Percentiles rank a stretch among this genome's conserved stretches.
These are phyloP conservation scores for Triangularia setosa DNA, from an alignment of 2,329 filamentous ascomycete species.

Conservation along the genomic window DNA sequence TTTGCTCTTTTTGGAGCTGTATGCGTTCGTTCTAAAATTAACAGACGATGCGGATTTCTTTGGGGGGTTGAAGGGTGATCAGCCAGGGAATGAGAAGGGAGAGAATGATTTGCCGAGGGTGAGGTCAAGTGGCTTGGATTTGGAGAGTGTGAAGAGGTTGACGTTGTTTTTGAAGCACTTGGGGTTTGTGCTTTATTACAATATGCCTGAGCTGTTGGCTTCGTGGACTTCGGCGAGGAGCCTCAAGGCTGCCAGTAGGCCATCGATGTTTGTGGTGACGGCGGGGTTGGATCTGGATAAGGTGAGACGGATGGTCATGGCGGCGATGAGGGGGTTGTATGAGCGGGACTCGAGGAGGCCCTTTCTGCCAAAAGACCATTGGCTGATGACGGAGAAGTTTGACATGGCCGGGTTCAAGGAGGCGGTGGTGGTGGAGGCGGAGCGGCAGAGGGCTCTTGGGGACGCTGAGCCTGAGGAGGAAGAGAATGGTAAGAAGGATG, in stretches of 20 bases:
- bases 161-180: conserved; percentile 86
- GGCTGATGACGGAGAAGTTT: conserved; percentile 86
- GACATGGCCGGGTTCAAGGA: conserved; percentile 86
- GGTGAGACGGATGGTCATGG: conserved; percentile 74
- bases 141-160: conserved; percentile 68
- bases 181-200: conserved; percentile 84
- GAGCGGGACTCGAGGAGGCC: conserved; percentile 85
- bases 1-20: conserved; percentile 87
- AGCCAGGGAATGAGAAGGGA: conserved; percentile 24
- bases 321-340: conserved; percentile 81
- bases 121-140: conserved; percentile 62
- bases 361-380: conserved; percentile 80
- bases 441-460: conserved; percentile 63
- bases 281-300: conserved; percentile 73
- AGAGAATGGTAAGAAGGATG: conserved; percentile 41
- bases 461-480: conserved; percentile 56
- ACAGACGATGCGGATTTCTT: conserved; percentile 98
- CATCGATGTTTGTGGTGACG: conserved; percentile 40
- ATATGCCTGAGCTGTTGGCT: conserved; percentile 59
- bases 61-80: conserved; percentile 40
- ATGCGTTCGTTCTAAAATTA: conserved; percentile 85
- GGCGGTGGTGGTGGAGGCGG: conserved; percentile 83
- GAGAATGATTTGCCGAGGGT: conserved; percentile 45
- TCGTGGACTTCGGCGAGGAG: neutral
- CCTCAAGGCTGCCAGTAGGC: neutral